Evolutionary conservation across 2,329 filamentous ascomycete genomes (phyloP).

Genomic region (Aspergillus ruber): DNA sequence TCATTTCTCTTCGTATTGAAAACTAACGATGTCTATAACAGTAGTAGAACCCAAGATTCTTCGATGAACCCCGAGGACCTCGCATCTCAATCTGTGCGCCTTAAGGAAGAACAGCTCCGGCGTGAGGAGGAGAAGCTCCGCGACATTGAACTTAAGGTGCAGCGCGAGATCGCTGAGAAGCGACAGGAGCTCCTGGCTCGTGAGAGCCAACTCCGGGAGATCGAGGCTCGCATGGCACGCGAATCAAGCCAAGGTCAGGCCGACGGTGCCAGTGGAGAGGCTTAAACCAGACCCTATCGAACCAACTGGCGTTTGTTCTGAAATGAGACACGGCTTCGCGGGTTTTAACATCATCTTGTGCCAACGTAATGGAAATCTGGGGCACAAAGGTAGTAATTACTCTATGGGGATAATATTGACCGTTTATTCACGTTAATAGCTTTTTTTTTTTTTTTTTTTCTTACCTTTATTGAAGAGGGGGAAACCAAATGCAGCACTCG

Average conservation of each 20-base stretch:
- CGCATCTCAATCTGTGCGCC: slow-evolving; percentile 90
- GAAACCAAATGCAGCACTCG: slow-evolving; percentile 26
- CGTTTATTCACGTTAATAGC: slow-evolving; percentile 37
- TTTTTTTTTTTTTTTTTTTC: slow-evolving; percentile 18
- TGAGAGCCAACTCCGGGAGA: slow-evolving; percentile 97
- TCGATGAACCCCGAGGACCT: slow-evolving; percentile 98
- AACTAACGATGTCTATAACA: slow-evolving; percentile 28
- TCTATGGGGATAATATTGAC: slow-evolving; percentile 36
- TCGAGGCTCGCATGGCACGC: slow-evolving; percentile 93
- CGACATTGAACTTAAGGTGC: slow-evolving; percentile 99
- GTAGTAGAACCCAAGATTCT: slow-evolving; percentile 54
- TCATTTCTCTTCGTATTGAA: background rate
- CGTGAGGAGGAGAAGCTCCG: slow-evolving; percentile 99
- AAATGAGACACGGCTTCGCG: slow-evolving; percentile 19
- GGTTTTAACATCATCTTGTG: slow-evolving; percentile 27
- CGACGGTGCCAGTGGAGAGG: slow-evolving; percentile 31
- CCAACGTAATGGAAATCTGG: slow-evolving; percentile 29
- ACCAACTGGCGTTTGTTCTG: slow-evolving; percentile 14
- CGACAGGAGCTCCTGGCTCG: slow-evolving; percentile 94
- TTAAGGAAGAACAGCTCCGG: slow-evolving; percentile 99
- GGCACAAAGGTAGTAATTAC: slow-evolving; percentile 27
- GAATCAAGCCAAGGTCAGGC: slow-evolving; percentile 54
- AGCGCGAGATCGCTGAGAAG: slow-evolving; percentile 99
- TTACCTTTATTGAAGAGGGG: slow-evolving; percentile 14
- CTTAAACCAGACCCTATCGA: slow-evolving; percentile 26